These are phyloP conservation scores for Ceratocystis alfenasii DNA, from an alignment of 2,329 filamentous ascomycete genomes.

Conservation along the genomic window DNA sequence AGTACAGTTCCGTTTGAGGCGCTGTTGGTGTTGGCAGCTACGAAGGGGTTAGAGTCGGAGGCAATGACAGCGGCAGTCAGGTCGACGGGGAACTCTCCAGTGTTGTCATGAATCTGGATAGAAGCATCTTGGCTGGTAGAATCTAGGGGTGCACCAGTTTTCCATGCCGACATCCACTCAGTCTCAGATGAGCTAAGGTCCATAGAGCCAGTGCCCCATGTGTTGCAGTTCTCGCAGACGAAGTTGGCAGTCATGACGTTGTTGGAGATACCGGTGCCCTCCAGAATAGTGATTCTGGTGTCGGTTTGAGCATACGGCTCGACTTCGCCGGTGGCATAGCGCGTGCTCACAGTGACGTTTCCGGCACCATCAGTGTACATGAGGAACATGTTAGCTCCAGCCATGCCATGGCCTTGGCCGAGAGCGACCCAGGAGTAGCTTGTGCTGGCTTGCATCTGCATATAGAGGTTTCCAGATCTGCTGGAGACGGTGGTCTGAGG, in stretches of 20 bases:
- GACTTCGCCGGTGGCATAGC: slow-evolving; percentile 37
- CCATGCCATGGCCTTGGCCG: slow-evolving; percentile 45
- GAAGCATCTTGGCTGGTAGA: slow-evolving; percentile 32
- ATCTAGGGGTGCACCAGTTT: slow-evolving; percentile 35
- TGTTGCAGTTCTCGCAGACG: slow-evolving; percentile 41
- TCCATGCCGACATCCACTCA: slow-evolving; percentile 46
- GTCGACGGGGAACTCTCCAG: slow-evolving; percentile 37
- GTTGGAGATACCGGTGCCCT: slow-evolving; percentile 44
- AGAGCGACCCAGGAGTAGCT: slow-evolving; percentile 46
- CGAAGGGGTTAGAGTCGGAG: slow-evolving; percentile 43
- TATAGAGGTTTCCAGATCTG: slow-evolving; percentile 45
- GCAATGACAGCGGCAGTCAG: slow-evolving; percentile 36
- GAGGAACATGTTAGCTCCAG: slow-evolving; percentile 48
- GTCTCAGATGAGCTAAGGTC: slow-evolving; percentile 32
- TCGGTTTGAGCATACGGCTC: slow-evolving; percentile 37
- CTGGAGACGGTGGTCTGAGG: slow-evolving; percentile 38
- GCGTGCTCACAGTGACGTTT: slow-evolving; percentile 51
- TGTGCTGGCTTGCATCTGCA: slow-evolving; percentile 46
- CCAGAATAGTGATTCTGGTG: slow-evolving; percentile 41
- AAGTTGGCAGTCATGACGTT: slow-evolving; percentile 50
- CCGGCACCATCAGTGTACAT: slow-evolving; percentile 46
- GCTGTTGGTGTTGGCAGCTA: slow-evolving; percentile 23
- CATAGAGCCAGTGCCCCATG: slow-evolving; percentile 36
- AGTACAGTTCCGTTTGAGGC: slow-evolving; percentile 22
- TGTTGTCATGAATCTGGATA: slow-evolving; percentile 38